Evolutionary conservation across 805 yeast species (phyloP).

Genomic region (Saturnispora sanitii): DNA sequence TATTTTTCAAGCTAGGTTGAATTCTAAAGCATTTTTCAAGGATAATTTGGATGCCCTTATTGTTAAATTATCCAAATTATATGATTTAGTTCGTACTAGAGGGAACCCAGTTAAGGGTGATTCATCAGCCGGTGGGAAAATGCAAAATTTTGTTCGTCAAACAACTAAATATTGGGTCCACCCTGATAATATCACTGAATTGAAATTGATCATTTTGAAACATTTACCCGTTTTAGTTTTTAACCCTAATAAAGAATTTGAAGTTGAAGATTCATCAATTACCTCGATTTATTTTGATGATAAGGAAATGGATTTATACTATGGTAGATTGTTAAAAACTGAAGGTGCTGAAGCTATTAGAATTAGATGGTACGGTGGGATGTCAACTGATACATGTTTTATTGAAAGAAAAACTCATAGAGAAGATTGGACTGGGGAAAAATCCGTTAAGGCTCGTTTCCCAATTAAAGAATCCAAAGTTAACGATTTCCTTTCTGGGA

Average conservation of each 20-base stretch:
- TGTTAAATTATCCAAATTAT: slow-evolving; percentile 78
- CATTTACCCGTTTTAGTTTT: slow-evolving; percentile 96
- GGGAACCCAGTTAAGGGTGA: slow-evolving; percentile 95
- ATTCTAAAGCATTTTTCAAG: slow-evolving; percentile 91
- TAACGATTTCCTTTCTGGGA: slow-evolving; percentile 75
- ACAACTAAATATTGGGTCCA: slow-evolving; percentile 99
- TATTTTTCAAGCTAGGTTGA: slow-evolving; percentile 84
- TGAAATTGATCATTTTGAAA: slow-evolving; percentile 83
- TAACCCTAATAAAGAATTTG: slow-evolving; percentile 93
- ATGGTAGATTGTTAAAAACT: slow-evolving; percentile 88
- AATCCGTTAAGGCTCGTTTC: slow-evolving; percentile 96
- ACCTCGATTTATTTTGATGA: slow-evolving; percentile 96
- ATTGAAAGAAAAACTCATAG: slow-evolving; percentile 97
- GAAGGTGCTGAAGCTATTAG: slow-evolving; percentile 99
- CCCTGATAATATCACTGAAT: slow-evolving; percentile 94
- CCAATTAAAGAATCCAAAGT: slow-evolving; percentile 85
- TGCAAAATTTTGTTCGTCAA: slow-evolving; percentile 96
- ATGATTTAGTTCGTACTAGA: slow-evolving; percentile 88
- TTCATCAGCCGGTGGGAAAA: slow-evolving; percentile 95
- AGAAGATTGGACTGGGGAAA: slow-evolving; percentile 99
- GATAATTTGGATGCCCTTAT: slow-evolving; percentile 86
- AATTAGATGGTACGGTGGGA: slow-evolving; percentile 98
- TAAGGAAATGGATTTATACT: slow-evolving; percentile 77
- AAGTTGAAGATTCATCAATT: slow-evolving; percentile 88
- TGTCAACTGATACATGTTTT: slow-evolving; percentile 84